Evolutionary conservation across 495 filamentous ascomycete species (phyloP), one percentile per base, ranked within the genome.

Genomic region (Aspergillus carlsbadensis): DNA sequence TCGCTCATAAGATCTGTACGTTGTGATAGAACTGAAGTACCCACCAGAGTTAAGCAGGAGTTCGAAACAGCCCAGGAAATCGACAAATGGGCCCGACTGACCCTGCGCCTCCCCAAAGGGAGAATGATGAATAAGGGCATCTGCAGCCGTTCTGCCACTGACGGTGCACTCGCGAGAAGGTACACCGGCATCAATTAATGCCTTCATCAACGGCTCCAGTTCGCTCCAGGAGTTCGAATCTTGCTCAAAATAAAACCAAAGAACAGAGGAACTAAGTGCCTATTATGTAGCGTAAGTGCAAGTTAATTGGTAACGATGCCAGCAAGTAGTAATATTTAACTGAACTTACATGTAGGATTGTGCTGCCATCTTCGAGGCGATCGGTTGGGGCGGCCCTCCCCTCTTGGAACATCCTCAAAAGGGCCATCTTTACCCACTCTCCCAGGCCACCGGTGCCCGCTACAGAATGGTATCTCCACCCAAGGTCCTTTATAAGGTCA

Each of bases 281-380:
- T 8, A 29, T 8, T 29, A 29, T 29, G 18, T 18, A 11, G n/a
- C 18, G 17, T 17, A 5, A 44, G 18, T 21, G 17, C 41, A 21
- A 20, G 10, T 21, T 44, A 21, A 0, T 5, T 4, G 26, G 26
- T 17, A 21, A 2, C 11, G 5, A 6, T 5, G 10, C 21, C 11
- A 21, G 14, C 10, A 21, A 44, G 18, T 13, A 41, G 26, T 4
- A 29, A 29, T 37, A 15, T 3, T 10, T 13, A 37, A 13, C 29
- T 51, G 6, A n/a, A 20, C 47, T 51, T 22, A 51, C 47, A 51
- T 51, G 47, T 6, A 51, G 20, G 15, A 51, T 13, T 13, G 47
- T 51, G 15, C 34, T 51, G 3, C 47, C 47, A 22, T 51, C 47
- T 11, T 6, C 22, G 4, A 51, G 47, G 5, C 22, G 11, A 33